Percentiles rank a stretch among this genome's conserved stretches.
Conservation (phyloP, 2,329 filamentous ascomycete genomes). For the Alternaria sp. region DNA sequence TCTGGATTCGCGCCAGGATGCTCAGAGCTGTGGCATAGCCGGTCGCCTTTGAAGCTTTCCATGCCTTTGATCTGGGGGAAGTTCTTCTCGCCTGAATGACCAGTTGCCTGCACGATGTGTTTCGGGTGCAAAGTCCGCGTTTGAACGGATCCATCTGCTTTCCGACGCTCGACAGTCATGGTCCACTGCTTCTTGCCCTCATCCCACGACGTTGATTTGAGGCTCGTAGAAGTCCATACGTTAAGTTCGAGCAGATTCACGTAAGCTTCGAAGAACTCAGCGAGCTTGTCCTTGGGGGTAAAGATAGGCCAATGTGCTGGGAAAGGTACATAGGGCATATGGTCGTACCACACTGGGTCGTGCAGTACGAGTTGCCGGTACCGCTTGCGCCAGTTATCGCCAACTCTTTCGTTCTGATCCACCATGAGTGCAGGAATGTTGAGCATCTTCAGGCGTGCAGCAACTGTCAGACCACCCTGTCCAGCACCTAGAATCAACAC, state of each 20-base stretch:
- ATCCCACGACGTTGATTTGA: conserved; percentile 53
- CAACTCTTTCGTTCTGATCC: conserved; percentile 54
- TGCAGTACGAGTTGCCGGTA: conserved; percentile 57
- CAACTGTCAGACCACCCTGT: conserved; percentile 56
- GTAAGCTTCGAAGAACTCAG: conserved; percentile 51
- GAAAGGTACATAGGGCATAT: conserved; percentile 50
- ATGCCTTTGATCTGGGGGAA: conserved; percentile 43
- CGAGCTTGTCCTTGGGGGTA: conserved; percentile 49
- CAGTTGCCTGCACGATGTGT: conserved; percentile 44
- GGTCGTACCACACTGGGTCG: conserved; percentile 52
- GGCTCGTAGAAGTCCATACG: conserved; percentile 49
- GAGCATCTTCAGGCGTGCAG: conserved; percentile 56
- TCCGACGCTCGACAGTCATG: conserved; percentile 40
- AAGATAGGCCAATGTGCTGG: conserved; percentile 46
- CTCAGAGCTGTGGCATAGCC: conserved; percentile 43
- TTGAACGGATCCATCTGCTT: conserved; percentile 30
- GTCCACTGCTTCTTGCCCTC: conserved; percentile 51
- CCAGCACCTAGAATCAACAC: conserved; percentile 52
- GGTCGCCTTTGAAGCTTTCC: conserved; percentile 50
- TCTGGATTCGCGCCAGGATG: conserved; percentile 45
- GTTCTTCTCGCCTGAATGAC: conserved; percentile 45
- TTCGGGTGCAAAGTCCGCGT: conserved; percentile 39
- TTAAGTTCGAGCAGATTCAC: conserved; percentile 51
- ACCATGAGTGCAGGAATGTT: conserved; percentile 56
- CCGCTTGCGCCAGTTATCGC: conserved; percentile 58